Percentiles rank a stretch among this genome's conserved stretches.
Conservation (phyloP, 331 rosid species). For the Rhamnella rubrinervis region DNA sequence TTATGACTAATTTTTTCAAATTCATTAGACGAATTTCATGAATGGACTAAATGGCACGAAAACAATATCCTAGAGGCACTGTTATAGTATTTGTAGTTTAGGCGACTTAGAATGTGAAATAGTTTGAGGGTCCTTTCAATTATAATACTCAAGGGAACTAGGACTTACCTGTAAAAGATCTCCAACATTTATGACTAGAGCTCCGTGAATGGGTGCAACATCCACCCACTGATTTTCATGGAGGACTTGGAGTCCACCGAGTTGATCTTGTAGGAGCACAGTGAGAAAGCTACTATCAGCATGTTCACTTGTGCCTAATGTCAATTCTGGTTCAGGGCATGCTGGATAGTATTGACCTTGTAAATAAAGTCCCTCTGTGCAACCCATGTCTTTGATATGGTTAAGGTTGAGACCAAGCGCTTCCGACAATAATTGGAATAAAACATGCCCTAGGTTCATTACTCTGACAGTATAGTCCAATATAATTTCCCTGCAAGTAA, state of each 20-base stretch:
- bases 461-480: conserved; percentile 31
- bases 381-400: conserved; percentile 28
- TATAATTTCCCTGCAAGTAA: conserved; percentile 45
- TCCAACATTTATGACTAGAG: conserved; percentile 32
- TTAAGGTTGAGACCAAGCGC: conserved; percentile 18
- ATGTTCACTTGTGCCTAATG: conserved; percentile 27
- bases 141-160: too few relatives aligned
- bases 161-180: conserved; percentile 29
- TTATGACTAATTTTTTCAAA: too few relatives aligned
- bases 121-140: too few relatives aligned
- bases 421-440: conserved; percentile 30
- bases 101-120: too few relatives aligned
- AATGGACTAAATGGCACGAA: too few relatives aligned
- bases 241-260: conserved; percentile 35
- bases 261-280: conserved; percentile 30
- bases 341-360: conserved; percentile 27
- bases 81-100: too few relatives aligned
- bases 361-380: conserved; percentile 12
- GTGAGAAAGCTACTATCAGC: conserved; percentile 34
- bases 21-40: too few relatives aligned
- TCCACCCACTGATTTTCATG: conserved; percentile 21
- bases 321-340: conserved; percentile 33
- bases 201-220: conserved; percentile 26
- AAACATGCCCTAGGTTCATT: conserved; percentile 19
- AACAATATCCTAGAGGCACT: too few relatives aligned